Conservation (phyloP, 495 filamentous ascomycete species). For the Diplogelasinospora grovesii region DNA sequence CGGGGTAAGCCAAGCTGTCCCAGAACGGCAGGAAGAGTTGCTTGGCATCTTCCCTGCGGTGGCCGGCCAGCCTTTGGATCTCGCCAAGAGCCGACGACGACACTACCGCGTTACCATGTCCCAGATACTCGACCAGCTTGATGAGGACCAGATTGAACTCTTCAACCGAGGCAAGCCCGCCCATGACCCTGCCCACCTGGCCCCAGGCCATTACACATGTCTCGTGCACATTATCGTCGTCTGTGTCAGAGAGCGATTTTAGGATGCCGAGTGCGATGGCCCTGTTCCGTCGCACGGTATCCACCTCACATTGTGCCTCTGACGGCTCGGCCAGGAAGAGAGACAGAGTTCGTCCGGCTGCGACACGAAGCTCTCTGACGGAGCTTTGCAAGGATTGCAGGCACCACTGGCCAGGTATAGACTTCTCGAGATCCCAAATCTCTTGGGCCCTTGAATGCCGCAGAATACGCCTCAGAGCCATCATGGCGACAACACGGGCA, state of each 20-base stretch:
- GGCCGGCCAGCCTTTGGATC: conserved; percentile 58
- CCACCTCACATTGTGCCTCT: conserved; percentile 29
- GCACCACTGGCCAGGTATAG: conserved; percentile 69
- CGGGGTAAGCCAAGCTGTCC: conserved; percentile 69
- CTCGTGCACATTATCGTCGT: conserved; percentile 61
- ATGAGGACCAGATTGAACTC: conserved; percentile 81
- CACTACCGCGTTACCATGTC: conserved; percentile 71
- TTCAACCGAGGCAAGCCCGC: conserved; percentile 54
- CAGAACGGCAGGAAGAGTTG: conserved; percentile 80
- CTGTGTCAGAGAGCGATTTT: conserved; percentile 59
- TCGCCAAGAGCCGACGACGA: conserved; percentile 72
- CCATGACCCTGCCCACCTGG: conserved; percentile 65
- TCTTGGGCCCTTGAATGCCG: conserved; percentile 51
- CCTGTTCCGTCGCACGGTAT: conserved; percentile 54
- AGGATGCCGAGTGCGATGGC: conserved; percentile 61
- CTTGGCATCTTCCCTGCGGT: conserved; percentile 49
- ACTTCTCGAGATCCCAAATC: conserved; percentile 59
- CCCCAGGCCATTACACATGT: conserved; percentile 80
- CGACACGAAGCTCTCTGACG: conserved; percentile 75
- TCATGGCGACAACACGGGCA: conserved; percentile 65
- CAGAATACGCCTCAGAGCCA: conserved; percentile 59
- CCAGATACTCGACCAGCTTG: conserved; percentile 77
- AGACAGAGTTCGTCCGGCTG: conserved; percentile 51
- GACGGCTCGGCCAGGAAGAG: conserved; percentile 54
- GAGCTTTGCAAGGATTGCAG: conserved; percentile 75